Percentiles rank a stretch among this genome's conserved stretches.
phyloP scores from a whole-genome alignment of 1,284 basidiomycete species.

The Cronartium ribicola region DNA sequence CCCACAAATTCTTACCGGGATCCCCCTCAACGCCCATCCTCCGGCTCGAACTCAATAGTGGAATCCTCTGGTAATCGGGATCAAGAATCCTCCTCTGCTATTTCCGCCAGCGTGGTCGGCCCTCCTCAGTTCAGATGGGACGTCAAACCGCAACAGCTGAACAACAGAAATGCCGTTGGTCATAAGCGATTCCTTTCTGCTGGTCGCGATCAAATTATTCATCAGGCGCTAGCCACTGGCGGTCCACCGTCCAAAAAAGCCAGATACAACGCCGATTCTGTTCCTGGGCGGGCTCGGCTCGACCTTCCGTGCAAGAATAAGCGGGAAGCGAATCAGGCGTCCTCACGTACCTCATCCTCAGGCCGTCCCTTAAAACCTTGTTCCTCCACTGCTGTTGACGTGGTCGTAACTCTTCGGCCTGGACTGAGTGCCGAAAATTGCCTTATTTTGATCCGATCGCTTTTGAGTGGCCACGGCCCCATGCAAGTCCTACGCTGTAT shows the following conservation, averaged over 20 bases:
- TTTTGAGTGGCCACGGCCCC: background rate
- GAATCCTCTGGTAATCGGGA: no score
- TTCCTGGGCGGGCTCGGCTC: background rate
- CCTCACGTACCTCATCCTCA: no score
- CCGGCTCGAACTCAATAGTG: no score
- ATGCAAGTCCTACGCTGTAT: conserved; percentile 4
- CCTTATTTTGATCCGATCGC: background rate
- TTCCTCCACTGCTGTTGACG: background rate
- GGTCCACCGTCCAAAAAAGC: background rate
- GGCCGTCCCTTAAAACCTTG: no score
- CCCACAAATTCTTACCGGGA: background rate
- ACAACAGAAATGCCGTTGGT: no score
- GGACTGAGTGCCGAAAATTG: background rate
- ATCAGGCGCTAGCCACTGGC: background rate
- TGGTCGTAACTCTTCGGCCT: background rate
- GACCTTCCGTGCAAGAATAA: no score
- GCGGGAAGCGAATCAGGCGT: no score
- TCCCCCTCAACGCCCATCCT: background rate
- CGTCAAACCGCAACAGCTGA: no score
- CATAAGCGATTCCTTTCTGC: no score
- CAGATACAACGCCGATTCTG: background rate
- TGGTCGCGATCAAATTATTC: no score
- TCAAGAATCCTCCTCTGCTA: background rate
- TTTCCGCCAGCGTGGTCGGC: background rate
- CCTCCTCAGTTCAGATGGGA: background rate